Base-by-base conservation (phyloP, 208 protist genomes). In the Histomonas meleagridis region DNA sequence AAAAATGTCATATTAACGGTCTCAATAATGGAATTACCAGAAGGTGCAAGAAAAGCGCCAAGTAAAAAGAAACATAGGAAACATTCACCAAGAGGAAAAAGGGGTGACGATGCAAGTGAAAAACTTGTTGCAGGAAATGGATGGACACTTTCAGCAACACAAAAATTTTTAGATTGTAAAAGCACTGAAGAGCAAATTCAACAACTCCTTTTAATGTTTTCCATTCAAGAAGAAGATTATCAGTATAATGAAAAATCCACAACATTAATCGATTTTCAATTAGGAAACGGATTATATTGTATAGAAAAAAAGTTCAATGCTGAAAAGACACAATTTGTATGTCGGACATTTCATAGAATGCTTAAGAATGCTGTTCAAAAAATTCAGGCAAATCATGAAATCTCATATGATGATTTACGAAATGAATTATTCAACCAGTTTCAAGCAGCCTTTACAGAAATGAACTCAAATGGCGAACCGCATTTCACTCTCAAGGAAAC, bases 81-180 rank as follows among this genome's bases (percentile, higher is more conserved):
- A 55, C 18, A 18, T 35, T 48, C 76, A 86, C 14, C 76, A 32
- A 86, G 55, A 38, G 46, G 76, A 1, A 43, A 46, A 4, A 86
- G 55, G 32, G 76, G 76, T 26, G 70, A 18, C 40, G 76, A 86
- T 55, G 76, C 51, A 23, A 55, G 26, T 0, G 76, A 86, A 55
- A 86, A 86, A 38, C 46, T 86, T 38, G 76, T 43, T 86, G 40
- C 46, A 38, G 76, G 76, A 5, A 46, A 43, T 49, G 76, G 76
- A 51, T 86, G 76, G 76, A 86, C 76, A 38, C 18, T n/a, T 7
- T 40, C 76, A 38, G 76, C 76, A 4, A 40, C 35, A 43, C 76
- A 86, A 86, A 86, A 86, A 86, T 86, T 46, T 55, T 16, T 86
- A 55, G 76, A 86, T 57, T 32, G n/a, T 16, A 28, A 40, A 86